Conservation (phyloP, 2,329 filamentous ascomycete species). For the Dactylellina cionopaga region DNA sequence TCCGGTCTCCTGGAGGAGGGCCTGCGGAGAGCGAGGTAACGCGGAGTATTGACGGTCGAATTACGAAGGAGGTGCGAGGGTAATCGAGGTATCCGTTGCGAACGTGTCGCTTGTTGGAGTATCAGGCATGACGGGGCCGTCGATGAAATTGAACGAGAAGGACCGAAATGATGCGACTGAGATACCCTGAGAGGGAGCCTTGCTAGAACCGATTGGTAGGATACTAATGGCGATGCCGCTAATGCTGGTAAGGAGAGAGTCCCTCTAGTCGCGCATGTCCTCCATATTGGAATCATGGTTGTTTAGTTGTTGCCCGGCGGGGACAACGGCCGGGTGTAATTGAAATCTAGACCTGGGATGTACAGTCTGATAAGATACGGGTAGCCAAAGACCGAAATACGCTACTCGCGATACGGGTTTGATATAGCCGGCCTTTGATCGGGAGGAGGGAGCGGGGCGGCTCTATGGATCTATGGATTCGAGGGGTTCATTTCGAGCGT, state of each 20-base stretch:
- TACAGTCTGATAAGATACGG: too few species aligned
- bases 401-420: too few species aligned
- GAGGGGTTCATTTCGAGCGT: too few species aligned
- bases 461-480: too few species aligned
- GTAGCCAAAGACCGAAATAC: too few species aligned
- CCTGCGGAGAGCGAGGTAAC: slow-evolving; percentile 21
- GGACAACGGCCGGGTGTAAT: neutral
- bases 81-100: neutral
- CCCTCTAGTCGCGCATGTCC: slow-evolving; percentile 19
- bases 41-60: neutral
- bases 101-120: neutral
- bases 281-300: slow-evolving; percentile 35
- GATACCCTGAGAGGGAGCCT: neutral
- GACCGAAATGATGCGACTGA: neutral
- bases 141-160: slow-evolving; percentile 19
- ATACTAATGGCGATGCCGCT: neutral
- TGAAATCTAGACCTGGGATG: too few species aligned
- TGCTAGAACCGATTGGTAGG: slow-evolving; percentile 2
- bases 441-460: neutral
- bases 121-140: neutral
- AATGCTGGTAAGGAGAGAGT: neutral
- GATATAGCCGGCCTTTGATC: neutral
- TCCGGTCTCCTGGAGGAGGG: slow-evolving; percentile 12
- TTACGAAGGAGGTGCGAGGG: neutral
- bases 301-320: neutral